phyloP scores from a whole-genome alignment of 768 basidiomycete genomes.

The Calocera cornea region DNA sequence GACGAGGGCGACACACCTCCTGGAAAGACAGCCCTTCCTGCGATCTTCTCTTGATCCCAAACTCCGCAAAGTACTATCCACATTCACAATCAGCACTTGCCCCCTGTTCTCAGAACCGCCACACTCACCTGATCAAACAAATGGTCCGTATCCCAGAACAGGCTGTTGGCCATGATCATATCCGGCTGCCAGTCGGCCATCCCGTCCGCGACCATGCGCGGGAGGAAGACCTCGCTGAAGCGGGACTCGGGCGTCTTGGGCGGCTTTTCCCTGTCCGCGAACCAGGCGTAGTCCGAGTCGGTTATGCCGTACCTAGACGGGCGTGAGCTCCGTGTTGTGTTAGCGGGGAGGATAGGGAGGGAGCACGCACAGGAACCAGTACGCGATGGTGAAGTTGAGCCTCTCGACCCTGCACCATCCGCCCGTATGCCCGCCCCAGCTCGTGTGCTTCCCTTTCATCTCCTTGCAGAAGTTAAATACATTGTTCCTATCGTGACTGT shows the following conservation, averaged over 20 bases:
- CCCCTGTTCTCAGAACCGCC: background rate
- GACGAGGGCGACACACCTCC: background rate
- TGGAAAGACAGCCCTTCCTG: background rate
- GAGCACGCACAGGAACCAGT: background rate
- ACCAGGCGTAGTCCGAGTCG: background rate
- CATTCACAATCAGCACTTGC: background rate
- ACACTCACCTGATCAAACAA: background rate
- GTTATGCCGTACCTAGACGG: background rate
- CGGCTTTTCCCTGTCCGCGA: background rate
- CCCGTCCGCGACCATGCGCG: background rate
- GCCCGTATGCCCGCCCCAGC: background rate
- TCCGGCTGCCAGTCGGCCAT: background rate
- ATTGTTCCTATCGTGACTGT: background rate
- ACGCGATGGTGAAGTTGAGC: background rate
- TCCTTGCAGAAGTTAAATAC: background rate
- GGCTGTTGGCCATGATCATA: background rate
- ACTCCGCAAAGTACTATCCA: background rate
- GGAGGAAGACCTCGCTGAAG: background rate
- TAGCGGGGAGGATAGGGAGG: no score
- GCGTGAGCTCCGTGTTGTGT: background rate
- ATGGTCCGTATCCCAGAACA: conserved; percentile 2
- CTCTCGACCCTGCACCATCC: background rate
- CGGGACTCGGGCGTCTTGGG: background rate
- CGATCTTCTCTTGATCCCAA: background rate
- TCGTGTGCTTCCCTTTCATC: background rate